These are phyloP conservation scores for Helicostylum pulchrum DNA, from an alignment of 192 early-diverging fungal species.

Conservation along the genomic window DNA sequence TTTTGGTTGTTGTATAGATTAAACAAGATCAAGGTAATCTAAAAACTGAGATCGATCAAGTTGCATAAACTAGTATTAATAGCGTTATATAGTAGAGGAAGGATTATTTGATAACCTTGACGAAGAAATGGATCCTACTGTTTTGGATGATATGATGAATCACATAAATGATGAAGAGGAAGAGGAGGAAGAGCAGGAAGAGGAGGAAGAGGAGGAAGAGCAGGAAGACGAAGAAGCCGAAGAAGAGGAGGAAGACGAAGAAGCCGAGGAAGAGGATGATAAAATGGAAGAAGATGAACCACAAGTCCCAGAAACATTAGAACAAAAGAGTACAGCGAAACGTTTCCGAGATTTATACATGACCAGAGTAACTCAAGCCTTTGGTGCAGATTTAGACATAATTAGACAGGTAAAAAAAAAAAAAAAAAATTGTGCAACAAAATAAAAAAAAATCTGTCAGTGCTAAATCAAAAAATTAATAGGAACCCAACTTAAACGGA, in stretches of 20 bases:
- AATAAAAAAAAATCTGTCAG: neutral
- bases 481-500: slow-evolving; percentile 31
- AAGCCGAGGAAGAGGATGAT: slow-evolving; percentile 2
- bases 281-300: slow-evolving; percentile 1
- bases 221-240: neutral
- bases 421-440: neutral
- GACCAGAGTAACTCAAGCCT: slow-evolving; percentile 37
- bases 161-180: slow-evolving; percentile 12
- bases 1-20: too few species aligned
- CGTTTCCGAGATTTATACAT: slow-evolving; percentile 38
- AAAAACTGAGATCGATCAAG: too few species aligned
- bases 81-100: slow-evolving; percentile 5
- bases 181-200: slow-evolving; percentile 3
- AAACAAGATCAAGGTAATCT: too few species aligned
- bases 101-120: slow-evolving; percentile 30
- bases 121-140: slow-evolving; percentile 23
- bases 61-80: neutral
- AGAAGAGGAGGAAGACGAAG: neutral
- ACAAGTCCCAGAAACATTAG: neutral
- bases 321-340: slow-evolving; percentile 14
- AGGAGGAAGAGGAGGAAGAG: slow-evolving; percentile 7
- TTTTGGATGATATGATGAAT: slow-evolving; percentile 16
- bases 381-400: slow-evolving; percentile 38
- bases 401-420: slow-evolving; percentile 31
- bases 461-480: neutral